Evolutionary conservation across 805 yeast species (phyloP), one percentile per base, ranked within the genome.

Genomic region (Pichia cephalocereana): DNA sequence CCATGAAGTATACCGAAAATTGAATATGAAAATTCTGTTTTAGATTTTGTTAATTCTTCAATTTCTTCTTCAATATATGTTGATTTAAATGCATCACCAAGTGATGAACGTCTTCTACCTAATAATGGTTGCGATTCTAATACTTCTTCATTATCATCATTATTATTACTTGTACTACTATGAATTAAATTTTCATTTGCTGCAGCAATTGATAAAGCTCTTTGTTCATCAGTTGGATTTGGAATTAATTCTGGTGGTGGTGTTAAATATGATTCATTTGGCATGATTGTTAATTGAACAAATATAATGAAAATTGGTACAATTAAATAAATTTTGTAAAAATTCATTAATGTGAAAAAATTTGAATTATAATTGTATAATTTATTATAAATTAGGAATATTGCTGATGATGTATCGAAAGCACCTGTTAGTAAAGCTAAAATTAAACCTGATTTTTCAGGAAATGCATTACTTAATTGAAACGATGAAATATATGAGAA

Each of bases 381-480:
- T 19, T 70, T 54, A 46, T 70, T 70, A 64, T 76, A 77, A 43
- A 75, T 43, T 57, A 77, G 64, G 56, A 77, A 77, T 17, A 77
- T 70, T 1, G 81, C 80, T 9, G 78, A 72, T 3, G 80, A 75
- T 10, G 82, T 75, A 61, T 77, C 82, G 52, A 77, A 77, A 0
- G 82, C 80, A 17, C 82, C 82, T 2, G 81, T 76, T 48, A 77
- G 59, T 40, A 77, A 62, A 23, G 81, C 81, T 54, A 77, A 65
- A 19, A 77, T 68, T 14, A 74, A 62, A 8, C 82, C 82, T 18
- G 78, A 72, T 45, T 69, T 70, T 44, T 69, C 65, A 2, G 82
- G 82, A 60, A 77, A 77, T 4, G 81, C 68, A 56, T 77, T 77
- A 26, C 81, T 75, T 49, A 77, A 67, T 59, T 77, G 82, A 63